These are phyloP conservation scores for Solanum sitiens DNA, from an alignment of 257 asterid species.

Conservation along the genomic window DNA sequence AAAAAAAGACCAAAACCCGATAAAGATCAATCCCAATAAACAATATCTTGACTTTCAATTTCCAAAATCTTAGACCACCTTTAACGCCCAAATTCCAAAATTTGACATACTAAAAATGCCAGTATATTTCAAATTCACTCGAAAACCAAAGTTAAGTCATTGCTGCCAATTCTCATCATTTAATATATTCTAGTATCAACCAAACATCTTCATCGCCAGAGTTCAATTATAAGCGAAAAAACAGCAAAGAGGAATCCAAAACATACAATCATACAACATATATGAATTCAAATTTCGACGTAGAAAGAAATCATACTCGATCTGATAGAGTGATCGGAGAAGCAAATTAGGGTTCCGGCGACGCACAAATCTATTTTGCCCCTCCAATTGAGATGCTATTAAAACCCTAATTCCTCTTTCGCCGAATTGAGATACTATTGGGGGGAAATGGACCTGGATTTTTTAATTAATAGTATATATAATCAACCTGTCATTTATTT, in stretches of 20 bases:
- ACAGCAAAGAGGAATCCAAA: neutral
- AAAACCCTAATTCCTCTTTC: slow-evolving; percentile 5
- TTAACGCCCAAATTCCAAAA: neutral
- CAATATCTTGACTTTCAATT: neutral
- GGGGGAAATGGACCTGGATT: neutral
- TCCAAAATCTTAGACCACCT: neutral
- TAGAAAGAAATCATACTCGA: neutral
- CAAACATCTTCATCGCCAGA: neutral
- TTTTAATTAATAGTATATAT: neutral
- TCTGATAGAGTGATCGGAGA: neutral
- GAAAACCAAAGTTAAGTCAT: neutral
- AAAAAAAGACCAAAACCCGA: neutral
- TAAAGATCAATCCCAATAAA: neutral
- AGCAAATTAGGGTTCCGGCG: neutral
- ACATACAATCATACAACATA: neutral
- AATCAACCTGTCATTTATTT: neutral
- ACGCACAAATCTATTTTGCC: neutral
- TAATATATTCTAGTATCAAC: neutral
- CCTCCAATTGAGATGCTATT: neutral
- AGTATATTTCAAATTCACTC: neutral
- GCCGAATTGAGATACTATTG: neutral
- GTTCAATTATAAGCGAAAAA: neutral
- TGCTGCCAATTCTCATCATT: neutral
- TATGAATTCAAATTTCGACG: neutral
- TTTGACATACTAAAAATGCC: neutral